These are phyloP conservation scores for Teratosphaeria epicoccoides DNA, from an alignment of 2,329 filamentous ascomycete genomes.

Conservation along the genomic window DNA sequence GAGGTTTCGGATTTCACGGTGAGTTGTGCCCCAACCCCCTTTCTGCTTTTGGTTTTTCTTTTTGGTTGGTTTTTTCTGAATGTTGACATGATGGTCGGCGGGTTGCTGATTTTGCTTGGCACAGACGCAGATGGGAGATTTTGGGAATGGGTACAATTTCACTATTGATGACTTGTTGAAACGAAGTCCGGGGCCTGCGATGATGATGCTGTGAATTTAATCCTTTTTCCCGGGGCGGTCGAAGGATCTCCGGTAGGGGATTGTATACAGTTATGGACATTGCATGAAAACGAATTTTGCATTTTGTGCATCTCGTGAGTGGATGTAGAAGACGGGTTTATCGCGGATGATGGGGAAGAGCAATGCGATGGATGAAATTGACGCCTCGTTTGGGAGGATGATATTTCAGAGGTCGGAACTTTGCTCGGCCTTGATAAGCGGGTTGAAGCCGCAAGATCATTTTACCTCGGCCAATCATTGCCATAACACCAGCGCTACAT, in stretches of 20 bases:
- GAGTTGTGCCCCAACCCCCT: not conserved
- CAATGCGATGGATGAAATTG: too few species aligned
- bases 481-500: not conserved
- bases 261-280: not conserved
- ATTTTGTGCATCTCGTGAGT: too few species aligned
- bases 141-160: conserved; percentile 6
- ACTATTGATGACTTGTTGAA: not conserved
- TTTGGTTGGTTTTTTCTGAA: too few species aligned
- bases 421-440: too few species aligned
- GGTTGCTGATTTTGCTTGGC: not conserved
- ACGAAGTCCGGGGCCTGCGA: not conserved
- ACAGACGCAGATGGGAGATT: conserved; percentile 7
- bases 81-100: not conserved
- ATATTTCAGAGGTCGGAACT: too few species aligned
- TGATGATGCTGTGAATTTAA: conserved; percentile 1
- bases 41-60: too few species aligned
- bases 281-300: too few species aligned
- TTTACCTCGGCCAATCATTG: not conserved
- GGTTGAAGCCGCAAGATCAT: not conserved
- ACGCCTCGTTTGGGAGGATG: too few species aligned
- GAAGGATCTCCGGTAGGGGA: not conserved
- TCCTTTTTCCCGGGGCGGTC: too few species aligned
- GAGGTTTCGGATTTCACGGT: conserved; percentile 26
- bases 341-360: too few species aligned
- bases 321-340: too few species aligned